phyloP scores from a whole-genome alignment of 2,329 filamentous ascomycete genomes.

The Calonectria hawksworthii region DNA sequence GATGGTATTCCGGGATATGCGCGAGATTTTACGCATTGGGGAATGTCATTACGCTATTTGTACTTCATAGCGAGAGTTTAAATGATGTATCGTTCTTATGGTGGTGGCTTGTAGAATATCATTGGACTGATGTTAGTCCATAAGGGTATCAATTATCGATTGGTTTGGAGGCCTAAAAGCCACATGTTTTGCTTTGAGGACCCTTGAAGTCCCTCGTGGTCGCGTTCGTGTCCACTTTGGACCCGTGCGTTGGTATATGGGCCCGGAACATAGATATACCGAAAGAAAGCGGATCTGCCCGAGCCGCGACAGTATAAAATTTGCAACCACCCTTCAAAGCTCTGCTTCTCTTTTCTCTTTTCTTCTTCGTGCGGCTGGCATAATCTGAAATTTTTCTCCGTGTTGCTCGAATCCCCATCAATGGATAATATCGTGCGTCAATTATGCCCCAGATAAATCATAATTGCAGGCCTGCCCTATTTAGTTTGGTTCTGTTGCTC shows the following conservation, averaged over 20 bases:
- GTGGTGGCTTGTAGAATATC: not conserved
- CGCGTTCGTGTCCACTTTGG: slow-evolving; percentile 22
- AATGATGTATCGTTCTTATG: not conserved
- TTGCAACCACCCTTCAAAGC: slow-evolving; percentile 39
- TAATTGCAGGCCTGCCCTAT: slow-evolving; percentile 80
- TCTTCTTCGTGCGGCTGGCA: slow-evolving; percentile 85
- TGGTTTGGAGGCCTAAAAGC: too few species aligned
- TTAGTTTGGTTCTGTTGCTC: slow-evolving; percentile 58
- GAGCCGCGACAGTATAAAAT: slow-evolving; percentile 47
- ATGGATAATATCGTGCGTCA: slow-evolving; percentile 76
- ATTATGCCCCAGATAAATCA: slow-evolving; percentile 82
- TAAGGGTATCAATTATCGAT: not conserved
- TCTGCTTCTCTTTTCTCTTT: slow-evolving; percentile 61
- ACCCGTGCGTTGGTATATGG: not conserved
- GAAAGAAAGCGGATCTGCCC: not conserved
- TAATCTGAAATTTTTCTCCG: slow-evolving; percentile 77
- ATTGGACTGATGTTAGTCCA: not conserved
- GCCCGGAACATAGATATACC: slow-evolving; percentile 27
- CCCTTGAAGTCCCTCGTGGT: not conserved
- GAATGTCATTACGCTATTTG: not conserved
- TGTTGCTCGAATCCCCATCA: slow-evolving; percentile 80
- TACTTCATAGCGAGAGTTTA: not conserved
- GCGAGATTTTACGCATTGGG: not conserved
- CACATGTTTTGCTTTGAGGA: not conserved
- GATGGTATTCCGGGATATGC: not conserved